phyloP scores from a whole-genome alignment of 129 eudicot species.

The Gnaphalium uliginosum region DNA sequence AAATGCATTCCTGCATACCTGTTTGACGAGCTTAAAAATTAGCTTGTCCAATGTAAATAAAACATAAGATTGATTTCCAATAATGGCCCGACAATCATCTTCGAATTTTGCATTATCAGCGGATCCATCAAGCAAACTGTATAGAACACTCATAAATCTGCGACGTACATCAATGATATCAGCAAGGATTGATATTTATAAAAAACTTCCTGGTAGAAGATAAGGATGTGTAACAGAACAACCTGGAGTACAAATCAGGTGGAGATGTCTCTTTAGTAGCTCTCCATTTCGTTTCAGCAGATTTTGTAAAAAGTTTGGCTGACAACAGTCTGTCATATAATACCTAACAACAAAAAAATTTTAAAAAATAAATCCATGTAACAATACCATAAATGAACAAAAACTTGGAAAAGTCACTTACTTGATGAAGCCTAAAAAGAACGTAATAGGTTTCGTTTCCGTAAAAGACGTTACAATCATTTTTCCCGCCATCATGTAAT shows the following conservation, averaged over 20 bases:
- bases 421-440: conserved; percentile 90
- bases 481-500: conserved; percentile 42
- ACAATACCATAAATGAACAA: background rate
- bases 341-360: conserved; percentile 43
- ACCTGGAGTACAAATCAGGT: conserved; percentile 83
- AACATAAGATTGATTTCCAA: conserved; percentile 95
- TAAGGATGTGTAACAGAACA: background rate
- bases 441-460: conserved; percentile 86
- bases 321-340: conserved; percentile 78
- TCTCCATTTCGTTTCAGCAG: conserved; percentile 67
- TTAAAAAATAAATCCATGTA: background rate
- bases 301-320: conserved; percentile 56
- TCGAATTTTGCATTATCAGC: conserved; percentile 88
- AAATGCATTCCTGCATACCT: conserved; percentile 40
- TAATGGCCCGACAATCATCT: conserved; percentile 89
- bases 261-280: conserved; percentile 54
- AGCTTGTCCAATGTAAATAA: conserved; percentile 90
- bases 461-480: conserved; percentile 59
- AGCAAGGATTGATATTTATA: background rate
- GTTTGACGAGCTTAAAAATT: conserved; percentile 89
- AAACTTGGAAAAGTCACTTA: conserved; percentile 29
- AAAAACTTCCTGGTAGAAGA: conserved; percentile 1
- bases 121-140: conserved; percentile 86
- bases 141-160: conserved; percentile 82
- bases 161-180: conserved; percentile 19